These are phyloP conservation scores for Trichoderma aggressivum DNA, from an alignment of 2,329 filamentous ascomycete species.

Conservation along the genomic window DNA sequence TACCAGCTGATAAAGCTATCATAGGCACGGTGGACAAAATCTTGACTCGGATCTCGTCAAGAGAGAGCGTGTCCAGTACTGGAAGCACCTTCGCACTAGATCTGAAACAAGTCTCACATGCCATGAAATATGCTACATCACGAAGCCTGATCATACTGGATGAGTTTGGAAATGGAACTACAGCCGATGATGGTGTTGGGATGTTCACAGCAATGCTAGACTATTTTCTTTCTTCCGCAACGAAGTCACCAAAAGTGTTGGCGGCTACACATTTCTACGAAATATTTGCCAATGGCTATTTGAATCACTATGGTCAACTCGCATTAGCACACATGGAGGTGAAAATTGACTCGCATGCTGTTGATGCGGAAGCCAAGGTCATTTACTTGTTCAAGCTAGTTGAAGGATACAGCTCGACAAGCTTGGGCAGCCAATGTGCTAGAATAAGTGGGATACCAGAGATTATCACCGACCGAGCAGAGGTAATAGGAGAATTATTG, in stretches of 20 bases:
- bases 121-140: slow-evolving; percentile 69
- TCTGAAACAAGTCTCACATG: slow-evolving; percentile 78
- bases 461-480: slow-evolving; percentile 70
- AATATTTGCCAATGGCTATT: slow-evolving; percentile 63
- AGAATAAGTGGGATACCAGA: slow-evolving; percentile 77
- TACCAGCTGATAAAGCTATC: slow-evolving; percentile 71
- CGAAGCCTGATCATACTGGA: slow-evolving; percentile 85
- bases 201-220: slow-evolving; percentile 56
- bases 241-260: slow-evolving; percentile 53
- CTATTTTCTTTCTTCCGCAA: slow-evolving; percentile 49
- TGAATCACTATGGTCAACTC: slow-evolving; percentile 50
- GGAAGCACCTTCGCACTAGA: slow-evolving; percentile 72
- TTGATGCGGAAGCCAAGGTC: slow-evolving; percentile 57
- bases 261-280: slow-evolving; percentile 66
- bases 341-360: slow-evolving; percentile 51
- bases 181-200: slow-evolving; percentile 55
- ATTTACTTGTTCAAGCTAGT: slow-evolving; percentile 71
- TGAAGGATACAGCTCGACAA: slow-evolving; percentile 68
- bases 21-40: slow-evolving; percentile 93
- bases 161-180: slow-evolving; percentile 75
- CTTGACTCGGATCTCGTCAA: slow-evolving; percentile 76
- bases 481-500: slow-evolving; percentile 65
- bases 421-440: slow-evolving; percentile 84
- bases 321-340: slow-evolving; percentile 71
- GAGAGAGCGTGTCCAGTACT: slow-evolving; percentile 57